Evolutionary conservation across 2,329 filamentous ascomycete species (phyloP).

Genomic region (Phaeosphaeriaceae sp.): DNA sequence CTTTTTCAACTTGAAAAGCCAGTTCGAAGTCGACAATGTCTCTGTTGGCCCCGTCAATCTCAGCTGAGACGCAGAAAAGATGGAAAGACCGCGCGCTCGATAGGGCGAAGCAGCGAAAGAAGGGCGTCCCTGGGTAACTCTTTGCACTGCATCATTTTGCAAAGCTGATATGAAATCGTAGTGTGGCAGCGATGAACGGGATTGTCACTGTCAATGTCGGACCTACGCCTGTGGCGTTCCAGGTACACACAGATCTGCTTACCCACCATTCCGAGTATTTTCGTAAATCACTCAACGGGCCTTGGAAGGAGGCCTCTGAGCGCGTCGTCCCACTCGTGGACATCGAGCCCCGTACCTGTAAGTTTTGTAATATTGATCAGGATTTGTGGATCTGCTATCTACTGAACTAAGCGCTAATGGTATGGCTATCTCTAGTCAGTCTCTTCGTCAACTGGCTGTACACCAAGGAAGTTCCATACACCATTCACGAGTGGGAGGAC

Average conservation of each 20-base stretch:
- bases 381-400: background rate
- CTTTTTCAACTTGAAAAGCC: no score
- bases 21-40: no score
- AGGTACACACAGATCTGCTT: background rate
- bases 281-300: conserved; percentile 12
- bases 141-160: background rate
- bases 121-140: background rate
- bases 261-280: conserved; percentile 22
- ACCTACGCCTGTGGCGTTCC: background rate
- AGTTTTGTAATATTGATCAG: background rate
- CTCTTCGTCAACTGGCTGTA: conserved; percentile 8
- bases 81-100: background rate
- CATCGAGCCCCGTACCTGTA: conserved; percentile 4
- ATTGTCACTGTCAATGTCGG: background rate
- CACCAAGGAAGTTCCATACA: conserved; percentile 2
- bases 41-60: no score
- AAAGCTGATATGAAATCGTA: background rate
- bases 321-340: conserved; percentile 4
- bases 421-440: background rate
- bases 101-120: background rate
- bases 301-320: conserved; percentile 13
- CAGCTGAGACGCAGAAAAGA: no score
- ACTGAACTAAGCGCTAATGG: background rate
- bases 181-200: background rate
- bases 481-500: background rate